Conservation (phyloP, 495 filamentous ascomycete species). For the Penicillium taxi region DNA sequence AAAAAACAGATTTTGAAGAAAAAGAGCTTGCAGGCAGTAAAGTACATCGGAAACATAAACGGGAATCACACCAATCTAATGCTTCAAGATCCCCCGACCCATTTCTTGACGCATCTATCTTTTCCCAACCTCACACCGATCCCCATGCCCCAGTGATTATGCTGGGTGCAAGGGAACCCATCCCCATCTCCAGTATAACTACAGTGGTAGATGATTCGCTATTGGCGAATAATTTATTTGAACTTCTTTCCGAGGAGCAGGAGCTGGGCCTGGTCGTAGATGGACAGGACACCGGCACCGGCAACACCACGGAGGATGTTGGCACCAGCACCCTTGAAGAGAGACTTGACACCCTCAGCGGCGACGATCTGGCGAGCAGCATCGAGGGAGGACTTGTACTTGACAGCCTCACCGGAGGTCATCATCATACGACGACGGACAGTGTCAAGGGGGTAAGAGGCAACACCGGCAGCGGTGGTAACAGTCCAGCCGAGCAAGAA, state of each 20-base stretch:
- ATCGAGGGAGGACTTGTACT: constrained; percentile 94
- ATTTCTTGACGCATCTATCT: constrained; percentile 44
- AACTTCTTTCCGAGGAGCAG: constrained; percentile 99
- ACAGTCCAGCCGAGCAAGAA: constrained; percentile 98
- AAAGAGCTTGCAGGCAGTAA: constrained; percentile 50
- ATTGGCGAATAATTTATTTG: constrained; percentile 56
- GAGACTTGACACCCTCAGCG: constrained; percentile 91
- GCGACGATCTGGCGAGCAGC: constrained; percentile 92
- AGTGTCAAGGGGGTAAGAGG: constrained; percentile 98
- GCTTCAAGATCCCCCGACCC: constrained; percentile 36
- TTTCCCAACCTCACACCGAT: constrained; percentile 35
- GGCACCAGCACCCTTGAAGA: constrained; percentile 99
- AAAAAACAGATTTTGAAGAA: constrained; percentile 34
- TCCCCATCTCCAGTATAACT: constrained; percentile 32
- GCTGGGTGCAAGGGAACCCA: constrained; percentile 17
- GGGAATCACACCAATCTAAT: constrained; percentile 41
- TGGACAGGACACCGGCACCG: constrained; percentile 99
- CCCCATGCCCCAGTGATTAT: constrained; percentile 20
- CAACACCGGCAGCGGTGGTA: constrained; percentile 99
- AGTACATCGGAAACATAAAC: constrained; percentile 47
- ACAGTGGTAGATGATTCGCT: constrained; percentile 16
- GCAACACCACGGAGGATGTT: constrained; percentile 99
- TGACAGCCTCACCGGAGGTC: constrained; percentile 93
- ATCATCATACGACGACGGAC: constrained; percentile 99
- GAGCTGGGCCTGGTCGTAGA: constrained; percentile 99